Conservation (phyloP, 257 asterid species). For the Paraleonurus japonicus region DNA sequence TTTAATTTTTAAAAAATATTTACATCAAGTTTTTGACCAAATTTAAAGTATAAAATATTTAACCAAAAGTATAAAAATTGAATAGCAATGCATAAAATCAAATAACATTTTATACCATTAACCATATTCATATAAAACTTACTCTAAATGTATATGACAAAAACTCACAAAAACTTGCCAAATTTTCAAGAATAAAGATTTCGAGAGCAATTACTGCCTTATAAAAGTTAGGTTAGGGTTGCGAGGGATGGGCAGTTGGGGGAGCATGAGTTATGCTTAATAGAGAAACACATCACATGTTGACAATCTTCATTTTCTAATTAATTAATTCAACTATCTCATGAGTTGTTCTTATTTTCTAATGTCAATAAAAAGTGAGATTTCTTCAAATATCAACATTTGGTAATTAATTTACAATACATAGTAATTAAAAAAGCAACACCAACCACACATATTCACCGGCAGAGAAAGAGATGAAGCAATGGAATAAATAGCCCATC, state of each 20-base stretch:
- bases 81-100: too few relatives aligned
- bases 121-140: too few relatives aligned
- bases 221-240: not conserved
- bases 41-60: too few relatives aligned
- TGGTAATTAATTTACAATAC: not conserved
- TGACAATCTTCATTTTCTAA: not conserved
- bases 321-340: not conserved
- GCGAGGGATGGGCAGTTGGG: not conserved
- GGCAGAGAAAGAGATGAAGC: not conserved
- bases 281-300: not conserved
- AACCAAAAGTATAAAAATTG: too few relatives aligned
- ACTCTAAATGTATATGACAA: too few relatives aligned
- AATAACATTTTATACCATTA: too few relatives aligned
- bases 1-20: too few relatives aligned
- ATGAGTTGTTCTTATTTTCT: not conserved
- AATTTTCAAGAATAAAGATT: not conserved
- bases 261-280: not conserved
- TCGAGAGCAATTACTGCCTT: not conserved
- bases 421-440: not conserved
- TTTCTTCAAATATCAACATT: not conserved
- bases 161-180: not conserved
- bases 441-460: not conserved
- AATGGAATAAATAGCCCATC: not conserved
- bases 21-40: too few relatives aligned
- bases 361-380: not conserved